Conservation (phyloP, 257 asterid species). For the Nicotiana sylvestris region DNA sequence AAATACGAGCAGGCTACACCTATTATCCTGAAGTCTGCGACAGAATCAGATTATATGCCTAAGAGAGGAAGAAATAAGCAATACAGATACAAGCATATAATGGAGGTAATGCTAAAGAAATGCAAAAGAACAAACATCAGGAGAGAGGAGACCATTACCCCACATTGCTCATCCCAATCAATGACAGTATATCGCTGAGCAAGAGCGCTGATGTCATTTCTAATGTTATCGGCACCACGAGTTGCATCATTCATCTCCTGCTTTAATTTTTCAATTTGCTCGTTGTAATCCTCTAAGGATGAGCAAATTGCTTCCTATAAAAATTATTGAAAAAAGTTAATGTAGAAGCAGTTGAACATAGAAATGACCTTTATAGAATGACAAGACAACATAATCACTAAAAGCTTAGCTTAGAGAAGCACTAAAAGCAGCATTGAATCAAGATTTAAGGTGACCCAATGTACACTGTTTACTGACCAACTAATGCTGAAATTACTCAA, state of each 20-base stretch:
- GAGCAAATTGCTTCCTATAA: slow-evolving; percentile 95
- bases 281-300: slow-evolving; percentile 93
- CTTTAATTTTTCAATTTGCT: slow-evolving; percentile 90
- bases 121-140: slow-evolving; percentile 7
- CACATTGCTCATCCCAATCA: slow-evolving; percentile 88
- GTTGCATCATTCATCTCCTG: slow-evolving; percentile 99
- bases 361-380: neutral
- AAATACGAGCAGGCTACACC: neutral
- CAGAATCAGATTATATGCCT: neutral
- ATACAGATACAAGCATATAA: neutral
- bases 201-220: slow-evolving; percentile 90
- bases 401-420: neutral
- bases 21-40: neutral
- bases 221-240: slow-evolving; percentile 89
- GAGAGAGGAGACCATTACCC: slow-evolving; percentile 59
- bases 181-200: slow-evolving; percentile 87
- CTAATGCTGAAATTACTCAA: neutral
- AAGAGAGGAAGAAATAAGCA: slow-evolving; percentile 1
- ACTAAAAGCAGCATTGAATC: neutral
- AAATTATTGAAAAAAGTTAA: neutral
- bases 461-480: neutral
- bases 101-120: neutral
- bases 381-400: neutral
- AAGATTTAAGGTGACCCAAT: neutral
- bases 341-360: neutral